Percentiles rank a stretch among this genome's conserved stretches.
phyloP scores from a whole-genome alignment of 129 eudicot genomes.

The Heracleum sosnowskyi region DNA sequence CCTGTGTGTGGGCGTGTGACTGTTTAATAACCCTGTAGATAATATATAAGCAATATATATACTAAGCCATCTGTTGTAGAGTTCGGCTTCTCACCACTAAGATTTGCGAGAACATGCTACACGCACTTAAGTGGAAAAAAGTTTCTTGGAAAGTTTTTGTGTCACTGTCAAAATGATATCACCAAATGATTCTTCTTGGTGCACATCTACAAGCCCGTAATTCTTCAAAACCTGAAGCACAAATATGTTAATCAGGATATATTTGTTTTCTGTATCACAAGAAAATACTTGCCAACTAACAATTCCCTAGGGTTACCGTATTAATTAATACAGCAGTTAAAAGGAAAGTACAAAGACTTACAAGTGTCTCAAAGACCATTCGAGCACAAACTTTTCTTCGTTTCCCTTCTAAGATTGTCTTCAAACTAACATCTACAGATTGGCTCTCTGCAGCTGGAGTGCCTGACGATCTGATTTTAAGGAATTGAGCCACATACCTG shows the following conservation, averaged over 20 bases:
- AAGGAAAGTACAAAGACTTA: background rate
- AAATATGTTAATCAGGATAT: too few relatives aligned
- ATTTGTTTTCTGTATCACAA: too few relatives aligned
- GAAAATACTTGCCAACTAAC: too few relatives aligned
- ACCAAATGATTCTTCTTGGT: constrained; percentile 43
- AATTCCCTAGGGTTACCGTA: too few relatives aligned
- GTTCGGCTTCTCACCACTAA: too few relatives aligned
- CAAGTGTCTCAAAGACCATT: constrained; percentile 3
- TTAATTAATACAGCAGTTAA: too few relatives aligned
- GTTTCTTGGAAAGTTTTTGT: constrained; percentile 42
- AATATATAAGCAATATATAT: too few relatives aligned
- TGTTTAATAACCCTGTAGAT: too few relatives aligned
- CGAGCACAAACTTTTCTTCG: background rate
- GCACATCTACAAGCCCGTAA: too few relatives aligned
- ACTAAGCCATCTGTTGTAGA: too few relatives aligned
- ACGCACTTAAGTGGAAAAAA: constrained; percentile 22
- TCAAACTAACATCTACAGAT: background rate
- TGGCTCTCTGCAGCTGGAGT: background rate
- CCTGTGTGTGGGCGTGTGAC: too few relatives aligned
- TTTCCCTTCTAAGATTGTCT: background rate
- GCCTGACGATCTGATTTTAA: background rate
- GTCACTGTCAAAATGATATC: constrained; percentile 58
- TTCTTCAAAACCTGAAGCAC: constrained; percentile 41
- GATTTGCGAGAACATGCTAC: too few relatives aligned
- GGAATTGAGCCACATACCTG: background rate